Base-by-base conservation (phyloP, 257 asterid species). In the Verbascum thapsus region DNA sequence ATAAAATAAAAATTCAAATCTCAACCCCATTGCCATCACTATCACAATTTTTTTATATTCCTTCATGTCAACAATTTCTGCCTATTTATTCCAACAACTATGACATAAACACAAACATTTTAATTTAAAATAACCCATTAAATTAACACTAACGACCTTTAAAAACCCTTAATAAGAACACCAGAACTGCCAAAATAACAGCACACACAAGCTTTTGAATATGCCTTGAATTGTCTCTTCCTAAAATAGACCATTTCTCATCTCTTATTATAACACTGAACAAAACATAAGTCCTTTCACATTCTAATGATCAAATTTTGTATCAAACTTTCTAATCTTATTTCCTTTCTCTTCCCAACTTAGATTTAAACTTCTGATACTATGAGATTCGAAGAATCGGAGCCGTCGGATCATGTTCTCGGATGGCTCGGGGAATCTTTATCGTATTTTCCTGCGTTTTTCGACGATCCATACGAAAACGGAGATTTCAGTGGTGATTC, bases 121-220 rank as follows among this genome's bases (percentile, higher is more conserved):
- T 19, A 72, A 57, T 64, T n/a, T 19, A 35, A 40, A 71, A 11
- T 43, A 22, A 30, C 51, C 62, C 34, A 34, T 65, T 40, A 68
- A 68, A 52, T 63, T 48, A 52, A 44, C 44, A 50, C 67, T 58
- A 54, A 63, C 56, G 44, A 53, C 71, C 7, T 51, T 54, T 26
- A 66, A 49, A 66, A 37, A 69, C 64, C 68, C 73, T 66, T 53
- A 65, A 80, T 78, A 72, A 64, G 68, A 76, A 72, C 95, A 84
- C 34, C 90, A 74, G 38, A 62, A 80, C 87, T 43, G 78, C 91
- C 92, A 83, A 88, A 82, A 74, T 56, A 80, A 73, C 91, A 80
- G 85, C 95, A 81, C 78, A 63, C 73, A 74, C 57, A 18, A 43
- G 26, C 66, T 19, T 63, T 81, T 80, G 67, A 75, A 78, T 78